phyloP scores from a whole-genome alignment of 2,329 filamentous ascomycete genomes.

The Ophiosphaerella narmari region DNA sequence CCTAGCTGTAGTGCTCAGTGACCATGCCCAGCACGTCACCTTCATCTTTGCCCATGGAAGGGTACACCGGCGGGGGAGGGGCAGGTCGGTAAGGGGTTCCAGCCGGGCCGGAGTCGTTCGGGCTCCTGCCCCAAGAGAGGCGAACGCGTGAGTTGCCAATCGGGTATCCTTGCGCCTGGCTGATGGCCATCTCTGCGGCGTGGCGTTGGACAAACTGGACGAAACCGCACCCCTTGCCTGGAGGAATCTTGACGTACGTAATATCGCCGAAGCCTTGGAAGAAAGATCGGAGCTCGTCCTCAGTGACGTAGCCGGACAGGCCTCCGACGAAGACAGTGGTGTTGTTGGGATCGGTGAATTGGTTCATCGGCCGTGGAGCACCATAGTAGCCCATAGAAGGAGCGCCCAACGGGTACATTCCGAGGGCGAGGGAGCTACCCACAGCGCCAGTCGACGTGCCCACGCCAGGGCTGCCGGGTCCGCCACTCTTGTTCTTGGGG shows the following conservation, averaged over 20 bases:
- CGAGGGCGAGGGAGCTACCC: conserved; percentile 48
- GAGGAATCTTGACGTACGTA: conserved; percentile 99
- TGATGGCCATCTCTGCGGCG: conserved; percentile 99
- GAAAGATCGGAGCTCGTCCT: conserved; percentile 98
- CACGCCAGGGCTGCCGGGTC: conserved; percentile 59
- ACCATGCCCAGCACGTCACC: too few relatives aligned
- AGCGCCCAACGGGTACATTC: conserved; percentile 72
- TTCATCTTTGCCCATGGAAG: too few relatives aligned
- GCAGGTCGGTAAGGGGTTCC: conserved; percentile 97
- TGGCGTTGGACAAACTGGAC: conserved; percentile 99
- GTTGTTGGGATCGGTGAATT: conserved; percentile 99
- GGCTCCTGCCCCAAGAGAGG: conserved; percentile 94
- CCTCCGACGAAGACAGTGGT: conserved; percentile 98
- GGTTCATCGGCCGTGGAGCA: conserved; percentile 86
- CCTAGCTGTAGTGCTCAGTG: too few relatives aligned
- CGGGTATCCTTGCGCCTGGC: conserved; percentile 99
- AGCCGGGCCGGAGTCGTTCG: conserved; percentile 97
- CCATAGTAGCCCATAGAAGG: conserved; percentile 69
- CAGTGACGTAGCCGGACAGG: conserved; percentile 95
- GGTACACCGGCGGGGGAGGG: conserved; percentile 74
- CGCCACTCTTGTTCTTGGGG: conserved; percentile 81
- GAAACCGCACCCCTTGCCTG: conserved; percentile 98
- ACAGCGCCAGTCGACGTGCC: conserved; percentile 55
- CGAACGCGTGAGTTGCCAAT: conserved; percentile 98
- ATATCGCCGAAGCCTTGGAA: conserved; percentile 99